A percentile compares a stretch with the other conserved stretches of the same genome.
phyloP scores from a whole-genome alignment of 352 stramenopile genomes.

The Phytophthora europaea region DNA sequence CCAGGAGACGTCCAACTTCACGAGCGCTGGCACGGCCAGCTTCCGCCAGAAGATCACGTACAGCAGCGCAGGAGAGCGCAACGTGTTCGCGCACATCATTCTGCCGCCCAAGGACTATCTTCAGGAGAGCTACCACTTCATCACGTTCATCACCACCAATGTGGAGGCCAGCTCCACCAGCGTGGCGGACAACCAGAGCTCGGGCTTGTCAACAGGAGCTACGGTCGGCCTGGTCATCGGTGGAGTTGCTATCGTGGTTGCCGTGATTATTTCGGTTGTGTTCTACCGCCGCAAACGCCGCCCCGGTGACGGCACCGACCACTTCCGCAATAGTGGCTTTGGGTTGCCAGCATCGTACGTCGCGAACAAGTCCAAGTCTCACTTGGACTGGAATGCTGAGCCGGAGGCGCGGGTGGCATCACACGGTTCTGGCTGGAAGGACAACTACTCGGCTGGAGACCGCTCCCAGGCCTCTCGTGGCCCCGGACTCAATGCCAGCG shows the following conservation, averaged over 20 bases:
- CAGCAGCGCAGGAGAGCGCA: slow-evolving; percentile 59
- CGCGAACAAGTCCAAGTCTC: slow-evolving; percentile 64
- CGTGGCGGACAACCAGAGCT: slow-evolving; percentile 15
- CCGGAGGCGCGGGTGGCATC: slow-evolving; percentile 37
- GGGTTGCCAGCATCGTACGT: slow-evolving; percentile 49
- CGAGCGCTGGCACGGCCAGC: slow-evolving; percentile 54
- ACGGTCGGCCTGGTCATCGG: slow-evolving; percentile 63
- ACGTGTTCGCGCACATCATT: slow-evolving; percentile 85
- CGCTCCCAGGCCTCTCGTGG: slow-evolving; percentile 53
- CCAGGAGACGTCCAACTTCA: slow-evolving; percentile 86
- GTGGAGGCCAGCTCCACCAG: slow-evolving; percentile 35
- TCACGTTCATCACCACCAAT: slow-evolving; percentile 75
- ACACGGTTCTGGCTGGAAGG: slow-evolving; percentile 51
- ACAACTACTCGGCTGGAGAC: slow-evolving; percentile 53
- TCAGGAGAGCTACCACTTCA: slow-evolving; percentile 80
- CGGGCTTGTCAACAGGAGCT: slow-evolving; percentile 48
- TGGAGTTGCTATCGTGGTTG: slow-evolving; percentile 50
- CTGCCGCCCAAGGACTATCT: slow-evolving; percentile 62
- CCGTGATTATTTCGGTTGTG: slow-evolving; percentile 61
- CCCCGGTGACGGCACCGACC: slow-evolving; percentile 51
- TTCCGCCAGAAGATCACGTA: slow-evolving; percentile 76
- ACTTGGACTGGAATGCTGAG: slow-evolving; percentile 74
- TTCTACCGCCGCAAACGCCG: slow-evolving; percentile 66
- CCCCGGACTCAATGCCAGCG: slow-evolving; percentile 66
- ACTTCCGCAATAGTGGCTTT: slow-evolving; percentile 72